Evolutionary conservation across 805 yeast species (phyloP).

Genomic region (Wickerhamomyces bisporus): DNA sequence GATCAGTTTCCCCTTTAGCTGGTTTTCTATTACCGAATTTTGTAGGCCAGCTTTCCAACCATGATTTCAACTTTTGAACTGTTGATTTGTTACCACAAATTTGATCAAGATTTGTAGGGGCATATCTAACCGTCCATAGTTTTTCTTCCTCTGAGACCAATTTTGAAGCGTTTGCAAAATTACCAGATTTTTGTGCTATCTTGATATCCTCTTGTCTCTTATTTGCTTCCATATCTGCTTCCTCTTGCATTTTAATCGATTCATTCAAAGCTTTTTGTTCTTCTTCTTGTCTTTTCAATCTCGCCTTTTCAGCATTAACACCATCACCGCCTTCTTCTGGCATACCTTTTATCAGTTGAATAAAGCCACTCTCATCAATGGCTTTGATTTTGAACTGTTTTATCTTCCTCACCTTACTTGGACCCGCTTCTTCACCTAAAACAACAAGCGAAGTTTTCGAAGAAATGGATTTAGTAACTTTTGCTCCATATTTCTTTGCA

Average conservation of each 20-base stretch:
- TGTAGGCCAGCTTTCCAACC: constrained; percentile 77
- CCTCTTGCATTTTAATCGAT: constrained; percentile 41
- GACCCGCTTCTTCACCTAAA: constrained; percentile 94
- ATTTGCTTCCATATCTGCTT: constrained; percentile 35
- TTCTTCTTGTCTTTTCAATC: constrained; percentile 63
- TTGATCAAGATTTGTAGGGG: constrained; percentile 71
- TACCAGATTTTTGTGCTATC: constrained; percentile 24
- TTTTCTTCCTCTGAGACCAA: constrained; percentile 49
- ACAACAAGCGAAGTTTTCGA: constrained; percentile 85
- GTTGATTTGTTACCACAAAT: constrained; percentile 88
- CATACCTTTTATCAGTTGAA: constrained; percentile 67
- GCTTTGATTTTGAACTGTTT: constrained; percentile 70
- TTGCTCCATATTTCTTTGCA: constrained; percentile 87
- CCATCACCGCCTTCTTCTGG: constrained; percentile 92
- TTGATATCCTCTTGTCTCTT: constrained; percentile 22
- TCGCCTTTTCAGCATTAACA: constrained; percentile 69
- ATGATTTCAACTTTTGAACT: constrained; percentile 56
- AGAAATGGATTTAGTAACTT: constrained; percentile 80
- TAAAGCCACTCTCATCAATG: constrained; percentile 81
- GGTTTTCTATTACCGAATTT: constrained; percentile 51
- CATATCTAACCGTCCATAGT: constrained; percentile 91
- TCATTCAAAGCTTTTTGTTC: constrained; percentile 51
- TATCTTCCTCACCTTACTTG: constrained; percentile 83
- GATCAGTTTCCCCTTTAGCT: constrained; percentile 60
- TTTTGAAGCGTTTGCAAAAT: constrained; percentile 6